Conservation (phyloP, 768 basidiomycete species). For the Kwoniella sp. region DNA sequence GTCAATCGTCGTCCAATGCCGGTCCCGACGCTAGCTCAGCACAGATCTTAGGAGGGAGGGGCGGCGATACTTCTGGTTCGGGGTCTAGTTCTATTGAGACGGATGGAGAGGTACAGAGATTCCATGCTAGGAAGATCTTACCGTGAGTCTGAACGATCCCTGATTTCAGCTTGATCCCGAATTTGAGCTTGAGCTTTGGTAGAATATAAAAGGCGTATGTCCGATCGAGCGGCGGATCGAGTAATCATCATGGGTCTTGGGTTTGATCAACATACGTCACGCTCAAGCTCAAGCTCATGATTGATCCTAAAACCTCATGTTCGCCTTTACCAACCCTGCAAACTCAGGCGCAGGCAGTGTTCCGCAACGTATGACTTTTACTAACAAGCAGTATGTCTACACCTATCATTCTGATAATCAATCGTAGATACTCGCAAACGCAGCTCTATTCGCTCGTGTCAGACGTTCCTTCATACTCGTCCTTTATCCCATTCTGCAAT, state of each 20-base stretch:
- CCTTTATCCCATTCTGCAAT: constrained; percentile 87
- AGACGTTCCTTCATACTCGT: constrained; percentile 80
- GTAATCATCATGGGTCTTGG: no score
- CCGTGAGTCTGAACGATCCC: constrained; percentile 67
- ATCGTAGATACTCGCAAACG: constrained; percentile 69
- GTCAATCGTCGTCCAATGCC: background rate
- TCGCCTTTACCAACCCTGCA: no score
- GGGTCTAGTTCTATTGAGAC: constrained; percentile 27
- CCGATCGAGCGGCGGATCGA: no score
- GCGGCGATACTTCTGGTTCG: background rate
- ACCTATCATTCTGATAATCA: no score
- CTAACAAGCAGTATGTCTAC: no score
- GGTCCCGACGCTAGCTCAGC: background rate
- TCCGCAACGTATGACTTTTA: background rate
- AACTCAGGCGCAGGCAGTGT: no score
- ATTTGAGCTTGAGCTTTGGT: background rate
- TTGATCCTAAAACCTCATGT: no score
- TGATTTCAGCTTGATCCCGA: background rate
- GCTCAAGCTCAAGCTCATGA: no score
- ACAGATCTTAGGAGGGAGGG: background rate
- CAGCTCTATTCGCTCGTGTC: constrained; percentile 85
- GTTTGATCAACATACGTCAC: no score
- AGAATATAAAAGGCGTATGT: no score
- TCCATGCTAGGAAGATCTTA: constrained; percentile 80
- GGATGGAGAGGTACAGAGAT: constrained; percentile 63